phyloP scores from a whole-genome alignment of 2,329 filamentous ascomycete genomes.

The Colletotrichum lindemuthianum region DNA sequence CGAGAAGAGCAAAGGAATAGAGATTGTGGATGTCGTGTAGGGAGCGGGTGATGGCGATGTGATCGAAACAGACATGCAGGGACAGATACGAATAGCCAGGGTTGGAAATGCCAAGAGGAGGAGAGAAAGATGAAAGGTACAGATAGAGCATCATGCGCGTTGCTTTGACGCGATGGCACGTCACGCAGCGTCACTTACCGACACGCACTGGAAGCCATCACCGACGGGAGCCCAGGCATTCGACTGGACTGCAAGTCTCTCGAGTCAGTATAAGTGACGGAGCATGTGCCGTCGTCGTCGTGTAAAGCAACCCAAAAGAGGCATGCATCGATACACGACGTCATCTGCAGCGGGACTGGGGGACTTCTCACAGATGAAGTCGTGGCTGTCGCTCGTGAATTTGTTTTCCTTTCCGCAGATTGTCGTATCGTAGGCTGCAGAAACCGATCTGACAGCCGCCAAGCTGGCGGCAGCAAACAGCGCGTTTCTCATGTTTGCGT shows the following conservation, averaged over 20 bases:
- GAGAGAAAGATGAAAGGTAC: neutral
- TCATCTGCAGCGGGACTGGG: neutral
- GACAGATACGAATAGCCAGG: neutral
- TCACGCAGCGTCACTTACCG: constrained; percentile 38
- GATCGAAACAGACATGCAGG: neutral
- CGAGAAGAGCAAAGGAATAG: neutral
- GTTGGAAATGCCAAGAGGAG: neutral
- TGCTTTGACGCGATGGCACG: neutral
- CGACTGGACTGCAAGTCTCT: constrained; percentile 39
- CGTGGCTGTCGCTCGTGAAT: constrained; percentile 39
- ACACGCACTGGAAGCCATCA: constrained; percentile 44
- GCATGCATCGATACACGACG: neutral
- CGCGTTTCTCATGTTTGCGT: constrained; percentile 30
- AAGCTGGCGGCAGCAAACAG: constrained; percentile 31
- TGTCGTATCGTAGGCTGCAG: constrained; percentile 41
- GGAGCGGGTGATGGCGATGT: neutral
- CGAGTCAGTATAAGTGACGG: constrained; percentile 1
- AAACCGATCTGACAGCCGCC: constrained; percentile 22
- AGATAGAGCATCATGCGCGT: neutral
- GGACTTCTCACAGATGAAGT: constrained; percentile 40
- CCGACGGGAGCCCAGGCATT: constrained; percentile 45
- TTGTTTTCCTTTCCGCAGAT: constrained; percentile 42
- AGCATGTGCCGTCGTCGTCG: neutral
- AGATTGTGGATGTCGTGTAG: neutral
- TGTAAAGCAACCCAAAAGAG: neutral